These are phyloP conservation scores for Euphorbia peplus DNA, from an alignment of 345 rosid species.

Conservation along the genomic window DNA sequence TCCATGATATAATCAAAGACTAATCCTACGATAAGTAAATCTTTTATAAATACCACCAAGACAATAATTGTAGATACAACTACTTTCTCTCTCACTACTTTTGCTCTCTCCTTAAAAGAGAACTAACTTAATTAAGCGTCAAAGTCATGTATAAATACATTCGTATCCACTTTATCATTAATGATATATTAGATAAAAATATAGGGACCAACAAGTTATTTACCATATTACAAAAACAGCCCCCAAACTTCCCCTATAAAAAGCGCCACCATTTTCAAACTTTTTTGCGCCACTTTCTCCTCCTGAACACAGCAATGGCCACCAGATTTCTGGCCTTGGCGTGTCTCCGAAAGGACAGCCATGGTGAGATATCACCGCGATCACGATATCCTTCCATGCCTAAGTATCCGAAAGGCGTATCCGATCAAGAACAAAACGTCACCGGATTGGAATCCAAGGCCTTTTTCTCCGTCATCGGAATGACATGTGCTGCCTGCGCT, in stretches of 20 bases:
- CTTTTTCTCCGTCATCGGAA: constrained; percentile 63
- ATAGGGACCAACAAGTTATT: no score
- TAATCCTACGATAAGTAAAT: no score
- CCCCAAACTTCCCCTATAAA: neutral
- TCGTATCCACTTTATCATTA: no score
- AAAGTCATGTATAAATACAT: no score
- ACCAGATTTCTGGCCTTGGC: constrained; percentile 56
- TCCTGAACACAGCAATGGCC: constrained; percentile 43
- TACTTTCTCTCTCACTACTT: no score
- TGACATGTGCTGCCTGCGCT: constrained; percentile 92
- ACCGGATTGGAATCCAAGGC: constrained; percentile 46
- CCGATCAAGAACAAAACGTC: constrained; percentile 26
- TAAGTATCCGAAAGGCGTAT: constrained; percentile 53
- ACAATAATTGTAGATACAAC: no score
- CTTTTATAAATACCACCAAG: no score
- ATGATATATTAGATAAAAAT: no score
- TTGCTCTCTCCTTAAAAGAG: no score
- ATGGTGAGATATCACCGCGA: constrained; percentile 41
- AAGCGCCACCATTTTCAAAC: neutral
- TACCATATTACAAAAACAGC: no score
- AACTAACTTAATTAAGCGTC: no score
- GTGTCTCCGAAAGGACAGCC: constrained; percentile 57
- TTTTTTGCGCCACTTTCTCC: neutral
- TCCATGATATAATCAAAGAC: no score
- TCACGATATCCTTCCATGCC: constrained; percentile 69